Evolutionary conservation across 352 stramenopile species (phyloP), one percentile per base, ranked within the genome.

Genomic region (Plasmopara viticola): DNA sequence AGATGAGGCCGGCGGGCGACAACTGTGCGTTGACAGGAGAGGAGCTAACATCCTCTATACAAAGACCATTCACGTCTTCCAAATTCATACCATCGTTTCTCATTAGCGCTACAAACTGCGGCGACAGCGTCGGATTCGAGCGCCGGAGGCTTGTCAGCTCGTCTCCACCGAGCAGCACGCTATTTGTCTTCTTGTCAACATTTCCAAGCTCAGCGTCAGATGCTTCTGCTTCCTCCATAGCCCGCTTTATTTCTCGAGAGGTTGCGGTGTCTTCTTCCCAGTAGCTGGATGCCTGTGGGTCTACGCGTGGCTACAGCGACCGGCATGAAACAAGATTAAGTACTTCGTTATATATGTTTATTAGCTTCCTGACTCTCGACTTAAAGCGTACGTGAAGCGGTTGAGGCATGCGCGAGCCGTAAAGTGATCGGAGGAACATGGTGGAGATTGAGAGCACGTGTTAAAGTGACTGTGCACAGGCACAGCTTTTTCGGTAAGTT

Each of bases 381-480:
- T 25, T 25, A 3, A 25, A 3, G 44, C 81, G 44, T 62, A 92
- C 82, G 57, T 90, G 68, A 30, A 84, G 79, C 43, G 78, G 33
- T 54, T 89, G 82, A 4, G 78, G 82, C 78, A 90, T 87, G 44
- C 82, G 82, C 43, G 77, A 84, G 35, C 76, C 78, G 44, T 87
- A 90, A 9, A 92, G 70, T 30, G 72, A 71, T 17, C 81, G 78
- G n/a, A 92, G 73, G 40, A 91, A 88, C 81, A 91, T 91, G 49
- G 29, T 47, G 29, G 37, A 15, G 51, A 18, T 31, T 5, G 20
- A 25, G 20, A 3, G 20, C 20, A 25, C 20, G 20, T 25, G 3
- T 25, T 1, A 25, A 25, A 25, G 25, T 46, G 50, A 68, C 17
- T 45, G 44, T 48, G n/a, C n/a, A 37, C 56, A 50, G 48, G 47